A percentile compares a stretch with the other conserved stretches of the same genome.
Conservation (phyloP, 2,329 filamentous ascomycete species). For the Botrytis byssoidea region DNA sequence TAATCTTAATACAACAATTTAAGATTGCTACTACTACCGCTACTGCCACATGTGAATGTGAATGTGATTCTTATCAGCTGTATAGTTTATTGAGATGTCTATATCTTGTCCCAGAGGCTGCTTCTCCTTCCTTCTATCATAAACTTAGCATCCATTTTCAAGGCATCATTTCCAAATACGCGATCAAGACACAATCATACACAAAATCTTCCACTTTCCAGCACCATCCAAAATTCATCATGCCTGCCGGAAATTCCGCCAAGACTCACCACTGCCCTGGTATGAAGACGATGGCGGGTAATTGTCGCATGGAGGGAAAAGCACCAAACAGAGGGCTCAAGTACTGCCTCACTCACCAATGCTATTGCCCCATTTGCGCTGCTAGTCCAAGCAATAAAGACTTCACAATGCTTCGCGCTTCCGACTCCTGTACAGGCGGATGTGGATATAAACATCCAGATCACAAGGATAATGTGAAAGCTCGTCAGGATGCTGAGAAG, state of each 20-base stretch:
- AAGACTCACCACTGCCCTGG: neutral
- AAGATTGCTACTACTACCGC: neutral
- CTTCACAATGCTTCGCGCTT: neutral
- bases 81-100: too few relatives aligned
- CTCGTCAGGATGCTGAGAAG: neutral
- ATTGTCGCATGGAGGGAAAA: neutral
- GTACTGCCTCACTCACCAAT: neutral
- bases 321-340: rapidly evolving
- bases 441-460: neutral
- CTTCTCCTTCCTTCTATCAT: neutral
- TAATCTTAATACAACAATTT: neutral
- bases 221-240: neutral
- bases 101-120: neutral
- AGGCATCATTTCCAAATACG: rapidly evolving
- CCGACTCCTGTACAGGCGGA: neutral
- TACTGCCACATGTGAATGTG: neutral
- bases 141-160: neutral
- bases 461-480: neutral
- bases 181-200: neutral
- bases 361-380: neutral
- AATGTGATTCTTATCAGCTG: neutral
- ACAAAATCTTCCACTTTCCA: neutral
- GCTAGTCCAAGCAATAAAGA: rapidly evolving
- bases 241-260: neutral
- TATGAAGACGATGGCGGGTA: neutral